These are phyloP conservation scores for Neopestalotiopsis rosae DNA, from an alignment of 2,329 filamentous ascomycete genomes.

Conservation along the genomic window DNA sequence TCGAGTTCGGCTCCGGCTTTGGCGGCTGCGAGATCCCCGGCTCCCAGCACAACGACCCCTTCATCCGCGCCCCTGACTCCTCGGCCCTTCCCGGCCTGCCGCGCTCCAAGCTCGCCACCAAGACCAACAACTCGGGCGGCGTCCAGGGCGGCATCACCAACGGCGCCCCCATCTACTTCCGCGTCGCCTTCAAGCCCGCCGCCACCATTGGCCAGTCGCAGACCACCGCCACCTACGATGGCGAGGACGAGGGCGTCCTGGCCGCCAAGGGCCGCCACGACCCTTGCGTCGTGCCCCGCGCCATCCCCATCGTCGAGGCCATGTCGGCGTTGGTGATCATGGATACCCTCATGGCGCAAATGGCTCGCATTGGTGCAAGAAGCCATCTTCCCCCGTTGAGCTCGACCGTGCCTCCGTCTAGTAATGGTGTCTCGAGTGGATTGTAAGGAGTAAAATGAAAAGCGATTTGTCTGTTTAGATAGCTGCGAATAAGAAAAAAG, in stretches of 20 bases:
- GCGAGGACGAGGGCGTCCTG: constrained; percentile 71
- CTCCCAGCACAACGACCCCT: constrained; percentile 90
- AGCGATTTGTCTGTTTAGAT: background rate
- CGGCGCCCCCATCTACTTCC: constrained; percentile 92
- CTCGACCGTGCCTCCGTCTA: constrained; percentile 5
- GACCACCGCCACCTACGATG: constrained; percentile 80
- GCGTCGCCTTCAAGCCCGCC: constrained; percentile 91
- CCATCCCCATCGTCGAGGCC: constrained; percentile 86
- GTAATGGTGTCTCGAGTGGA: constrained; percentile 14
- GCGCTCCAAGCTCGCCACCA: constrained; percentile 74
- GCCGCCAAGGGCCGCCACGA: constrained; percentile 95
- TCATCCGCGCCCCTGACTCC: constrained; percentile 62
- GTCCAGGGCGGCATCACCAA: constrained; percentile 97
- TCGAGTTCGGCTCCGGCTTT: constrained; percentile 95
- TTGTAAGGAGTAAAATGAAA: background rate
- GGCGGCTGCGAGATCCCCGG: constrained; percentile 84
- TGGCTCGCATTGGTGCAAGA: constrained; percentile 58
- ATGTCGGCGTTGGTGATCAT: constrained; percentile 91
- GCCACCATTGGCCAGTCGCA: constrained; percentile 93
- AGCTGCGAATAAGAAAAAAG: background rate
- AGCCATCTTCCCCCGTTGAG: constrained; percentile 48
- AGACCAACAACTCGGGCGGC: constrained; percentile 93
- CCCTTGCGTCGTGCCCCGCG: constrained; percentile 88
- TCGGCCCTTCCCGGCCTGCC: constrained; percentile 53
- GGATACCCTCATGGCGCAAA: constrained; percentile 85